Conservation (phyloP, 2,329 filamentous ascomycete genomes). For the Calonectria pseudoreteaudii region DNA sequence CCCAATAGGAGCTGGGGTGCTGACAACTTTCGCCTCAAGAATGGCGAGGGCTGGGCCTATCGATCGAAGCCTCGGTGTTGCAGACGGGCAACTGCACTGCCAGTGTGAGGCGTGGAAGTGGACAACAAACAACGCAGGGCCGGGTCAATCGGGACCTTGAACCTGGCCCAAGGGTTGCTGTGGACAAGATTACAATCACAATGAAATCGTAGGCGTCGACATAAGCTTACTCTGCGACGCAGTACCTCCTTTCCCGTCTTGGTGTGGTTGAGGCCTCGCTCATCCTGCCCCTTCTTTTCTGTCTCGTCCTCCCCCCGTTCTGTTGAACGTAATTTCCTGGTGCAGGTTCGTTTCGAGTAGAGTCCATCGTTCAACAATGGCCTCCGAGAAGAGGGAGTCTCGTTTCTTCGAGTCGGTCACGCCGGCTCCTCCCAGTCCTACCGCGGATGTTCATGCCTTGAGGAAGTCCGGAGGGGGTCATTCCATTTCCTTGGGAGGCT, state of each 20-base stretch:
- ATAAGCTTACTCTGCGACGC: conserved; percentile 9
- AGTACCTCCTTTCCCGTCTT: conserved; percentile 2
- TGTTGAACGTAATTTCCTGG: conserved; percentile 12
- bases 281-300: conserved; percentile 17
- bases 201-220: background rate
- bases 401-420: conserved; percentile 37
- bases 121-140: background rate
- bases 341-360: background rate
- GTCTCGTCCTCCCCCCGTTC: background rate
- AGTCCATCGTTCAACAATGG: conserved; percentile 15
- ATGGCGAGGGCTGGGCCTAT: background rate
- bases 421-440: conserved; percentile 32
- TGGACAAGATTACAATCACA: background rate
- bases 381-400: conserved; percentile 35
- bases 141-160: too few species aligned
- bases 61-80: too few species aligned
- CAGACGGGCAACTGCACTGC: background rate
- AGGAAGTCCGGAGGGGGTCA: conserved; percentile 30
- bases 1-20: background rate
- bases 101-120: background rate
- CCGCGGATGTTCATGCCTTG: conserved; percentile 29
- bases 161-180: background rate
- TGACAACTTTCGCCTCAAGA: background rate
- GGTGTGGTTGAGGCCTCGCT: conserved; percentile 19
- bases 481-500: conserved; percentile 3